Base-by-base conservation (phyloP, 345 rosid genomes). In the Noccaea bulbosa region DNA sequence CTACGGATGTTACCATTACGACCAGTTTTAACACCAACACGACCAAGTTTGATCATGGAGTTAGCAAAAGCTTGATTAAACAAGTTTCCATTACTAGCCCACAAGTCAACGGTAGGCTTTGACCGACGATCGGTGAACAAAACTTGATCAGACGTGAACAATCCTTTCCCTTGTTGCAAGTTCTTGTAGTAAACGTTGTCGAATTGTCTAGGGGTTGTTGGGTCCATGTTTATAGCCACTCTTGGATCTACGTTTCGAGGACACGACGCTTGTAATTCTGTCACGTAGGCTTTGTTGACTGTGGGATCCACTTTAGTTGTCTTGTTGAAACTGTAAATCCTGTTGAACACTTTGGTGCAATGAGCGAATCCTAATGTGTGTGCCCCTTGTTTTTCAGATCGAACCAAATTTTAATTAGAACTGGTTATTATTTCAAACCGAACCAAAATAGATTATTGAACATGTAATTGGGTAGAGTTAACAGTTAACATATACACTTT, bases 151-250 rank as follows among this genome's bases (percentile, higher is more conserved):
- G 97, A 90, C 15, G 97, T 86, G 83, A 90, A 88, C 15, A 88
- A 68, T 16, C 97, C 97, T 83, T 50, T 81, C 11, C 92, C 90
- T 15, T 85, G 80, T 72, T 76, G 85, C 47, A 90, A 87, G 50
- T 90, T 90, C 77, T 83, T 67, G 87, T 45, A 90, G 77, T 88
- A 90, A 15, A 62, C 55, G 53, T 90, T 90, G 70, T 90, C 97
- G 44, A 90, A 90, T 43, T 54, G 67, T 8, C 65, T 76, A 7
- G 97, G 94, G 5, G 97, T 84, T 47, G 65, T 80, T 0, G 92
- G 90, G 65, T 90, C 94, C 97, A 90, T 88, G 85, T 88, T 83
- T 48, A 90, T 79, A 78, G 92, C 97, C 73, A 90, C 86, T n/a
- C 72, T 71, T 15, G 89, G 83, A 73, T 86, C 90, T 45, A 90